Evolutionary conservation across 305 asterid species (phyloP), one percentile per base, ranked within the genome.

Genomic region (Fraxinus angustifolia): DNA sequence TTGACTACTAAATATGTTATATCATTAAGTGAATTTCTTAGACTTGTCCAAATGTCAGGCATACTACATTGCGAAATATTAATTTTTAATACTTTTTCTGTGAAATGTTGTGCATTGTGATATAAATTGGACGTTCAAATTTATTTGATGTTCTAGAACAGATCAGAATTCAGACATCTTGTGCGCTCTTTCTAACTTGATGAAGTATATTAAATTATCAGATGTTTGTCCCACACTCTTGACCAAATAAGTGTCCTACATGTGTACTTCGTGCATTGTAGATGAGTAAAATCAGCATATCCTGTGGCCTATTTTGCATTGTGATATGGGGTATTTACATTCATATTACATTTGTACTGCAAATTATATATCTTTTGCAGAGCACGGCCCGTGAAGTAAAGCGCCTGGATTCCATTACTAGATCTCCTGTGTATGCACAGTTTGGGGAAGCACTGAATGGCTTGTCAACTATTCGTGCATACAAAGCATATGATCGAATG

Each of bases 371-470:
- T 16, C 82, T 82, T 50, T 50, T 84, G 82, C 90, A 94, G 98
- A 93, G 95, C 88, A 94, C 97, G n/a, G 90, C 96, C 33, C 94
- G 97, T 16, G 98, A 94, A 90, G 93, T 92, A 70, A 94, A 93
- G 79, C 98, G 98, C 45, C 88, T 94, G 80, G 97, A 94, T 88
- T 91, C 98, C 45, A 76, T 93, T 70, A 84, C 91, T 28, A 88
- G 98, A 83, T 94, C 98, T 77, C 98, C 98, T 19, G 96, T 94
- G 75, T 94, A 94, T 84, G 98, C 98, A 33, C 97, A 94, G 87
- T 94, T 94, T 82, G 97, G 98, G 34, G 98, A 94, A 87, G 97
- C 95, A 34, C 86, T 94, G 21, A 91, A 92, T 79, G 98, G 98
- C 70, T 88, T 91, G 71, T 84, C 98, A 75, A 91, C 93, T 74